These are phyloP conservation scores for Teunomyces barrocoloradensis DNA, from an alignment of 805 yeast species.

Conservation along the genomic window DNA sequence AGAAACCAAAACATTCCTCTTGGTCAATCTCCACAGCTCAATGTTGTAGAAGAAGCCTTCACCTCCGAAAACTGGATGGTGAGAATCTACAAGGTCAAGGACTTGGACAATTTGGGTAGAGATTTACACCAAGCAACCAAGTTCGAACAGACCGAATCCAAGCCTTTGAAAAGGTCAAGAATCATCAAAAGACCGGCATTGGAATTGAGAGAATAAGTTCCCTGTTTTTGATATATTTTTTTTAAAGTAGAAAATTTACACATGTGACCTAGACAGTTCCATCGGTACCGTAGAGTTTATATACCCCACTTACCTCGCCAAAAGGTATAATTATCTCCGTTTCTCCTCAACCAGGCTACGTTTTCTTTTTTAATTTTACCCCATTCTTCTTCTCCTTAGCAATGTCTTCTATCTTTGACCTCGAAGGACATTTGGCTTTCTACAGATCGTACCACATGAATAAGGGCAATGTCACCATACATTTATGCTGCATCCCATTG, in stretches of 20 bases:
- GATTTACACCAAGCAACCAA: slow-evolving; percentile 57
- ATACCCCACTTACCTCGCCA: neutral
- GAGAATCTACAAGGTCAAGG: slow-evolving; percentile 88
- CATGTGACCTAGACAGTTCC: neutral
- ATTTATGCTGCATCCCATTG: slow-evolving; percentile 74
- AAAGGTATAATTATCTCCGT: neutral
- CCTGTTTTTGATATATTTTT: no score
- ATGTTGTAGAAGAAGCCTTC: slow-evolving; percentile 87
- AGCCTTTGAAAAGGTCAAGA: slow-evolving; percentile 38
- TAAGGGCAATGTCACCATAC: slow-evolving; percentile 70
- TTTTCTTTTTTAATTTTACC: neutral
- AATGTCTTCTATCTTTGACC: slow-evolving; percentile 35
- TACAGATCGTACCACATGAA: slow-evolving; percentile 50
- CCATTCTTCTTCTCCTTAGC: neutral
- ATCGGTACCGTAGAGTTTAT: neutral
- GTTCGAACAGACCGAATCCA: slow-evolving; percentile 40
- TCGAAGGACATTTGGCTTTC: slow-evolving; percentile 38
- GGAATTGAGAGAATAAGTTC: slow-evolving; percentile 44
- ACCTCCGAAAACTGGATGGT: slow-evolving; percentile 97
- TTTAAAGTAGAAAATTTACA: neutral
- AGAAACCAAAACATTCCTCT: slow-evolving; percentile 74
- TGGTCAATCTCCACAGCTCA: slow-evolving; percentile 49
- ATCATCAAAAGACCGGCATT: slow-evolving; percentile 51
- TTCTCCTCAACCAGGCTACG: no score
- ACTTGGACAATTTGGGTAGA: slow-evolving; percentile 84